Evolutionary conservation across 2,329 filamentous ascomycete species (phyloP), one percentile per base, ranked within the genome.

Genomic region (Eutypella sp.): DNA sequence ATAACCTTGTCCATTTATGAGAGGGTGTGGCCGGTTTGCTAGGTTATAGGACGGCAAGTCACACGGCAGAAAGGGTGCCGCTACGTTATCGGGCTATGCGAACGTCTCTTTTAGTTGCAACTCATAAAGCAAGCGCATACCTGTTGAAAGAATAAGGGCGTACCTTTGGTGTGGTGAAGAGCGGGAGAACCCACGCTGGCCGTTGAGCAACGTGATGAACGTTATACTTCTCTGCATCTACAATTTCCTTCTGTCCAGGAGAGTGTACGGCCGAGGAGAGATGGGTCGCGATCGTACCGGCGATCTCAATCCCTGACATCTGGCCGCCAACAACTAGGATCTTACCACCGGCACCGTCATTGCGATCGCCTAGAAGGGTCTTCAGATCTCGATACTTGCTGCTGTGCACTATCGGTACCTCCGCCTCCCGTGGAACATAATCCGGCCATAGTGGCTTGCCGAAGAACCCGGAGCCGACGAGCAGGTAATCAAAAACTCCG

Each of bases 301-400:
- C 84, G 41, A 85, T 84, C 67, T 95, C 89, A 5, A 87, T 79
- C 1, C 87, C 88, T 2, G 87, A 92, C 76, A 93, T 90, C 56
- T 90, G 87, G 0, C 87, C 88, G 1, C 89, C 89, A 1, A 90
- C 79, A 0, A 95, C 72, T 1, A 89, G 71, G 15, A 93, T 81
- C 57, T 83, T 87, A 16, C 79, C 77, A 1, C 72, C n/a, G n/a
- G n/a, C 71, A 0, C 58, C 56, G 4, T 46, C 41, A 10, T 51
- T 45, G 2, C 67, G 60, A 0, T 65, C 59, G 0, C 65, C 67
- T 1, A 84, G 55, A 3, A 84, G 61, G 8, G 61, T 61, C 23
- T 72, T 56, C 2, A 86, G 63, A 44, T 76, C 71, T 3, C 84
- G 73, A 43, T 89, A 83, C 23, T 75, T 66, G 40, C 84, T 85